Percentiles rank a stretch among this genome's conserved stretches.
Evolutionary conservation across 1,284 basidiomycete species (phyloP).

Genomic region (Puccinia coronata): DNA sequence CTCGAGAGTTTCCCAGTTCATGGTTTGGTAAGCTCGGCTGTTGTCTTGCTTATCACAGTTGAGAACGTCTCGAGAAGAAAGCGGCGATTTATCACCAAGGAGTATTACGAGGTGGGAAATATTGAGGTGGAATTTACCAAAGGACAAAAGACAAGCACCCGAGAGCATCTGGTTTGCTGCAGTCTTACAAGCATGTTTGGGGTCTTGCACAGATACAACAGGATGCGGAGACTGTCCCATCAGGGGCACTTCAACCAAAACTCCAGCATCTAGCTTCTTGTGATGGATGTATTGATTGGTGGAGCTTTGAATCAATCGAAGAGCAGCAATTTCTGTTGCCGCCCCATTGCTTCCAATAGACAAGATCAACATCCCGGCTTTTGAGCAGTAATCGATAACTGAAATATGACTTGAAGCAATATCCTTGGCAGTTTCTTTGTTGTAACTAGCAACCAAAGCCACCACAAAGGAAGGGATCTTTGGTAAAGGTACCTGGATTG

Average conservation of each 20-base stretch:
- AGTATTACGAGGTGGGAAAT: neutral
- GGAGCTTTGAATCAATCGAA: neutral
- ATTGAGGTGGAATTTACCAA: slow-evolving; percentile 31
- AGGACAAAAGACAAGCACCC: neutral
- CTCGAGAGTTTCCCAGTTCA: slow-evolving; percentile 6
- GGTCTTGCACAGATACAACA: slow-evolving; percentile 31
- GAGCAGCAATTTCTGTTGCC: slow-evolving; percentile 19
- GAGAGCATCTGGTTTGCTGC: slow-evolving; percentile 31
- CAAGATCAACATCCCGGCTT: slow-evolving; percentile 13
- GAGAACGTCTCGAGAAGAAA: neutral
- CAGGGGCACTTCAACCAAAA: slow-evolving; percentile 22
- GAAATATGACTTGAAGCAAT: slow-evolving; percentile 3
- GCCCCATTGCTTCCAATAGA: slow-evolving; percentile 36
- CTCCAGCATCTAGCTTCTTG: neutral
- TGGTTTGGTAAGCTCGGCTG: neutral
- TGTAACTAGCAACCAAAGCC: slow-evolving; percentile 31
- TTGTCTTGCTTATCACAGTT: slow-evolving; percentile 23
- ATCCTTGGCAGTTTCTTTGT: neutral
- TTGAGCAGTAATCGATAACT: slow-evolving; percentile 4
- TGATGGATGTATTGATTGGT: neutral
- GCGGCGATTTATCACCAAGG: neutral
- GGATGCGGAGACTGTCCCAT: neutral
- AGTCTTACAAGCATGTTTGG: slow-evolving; percentile 17
- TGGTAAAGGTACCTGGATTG: neutral
- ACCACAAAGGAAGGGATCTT: slow-evolving; percentile 25